These are phyloP conservation scores for Daldinia sp. DNA, from an alignment of 2,329 filamentous ascomycete genomes.

Conservation along the genomic window DNA sequence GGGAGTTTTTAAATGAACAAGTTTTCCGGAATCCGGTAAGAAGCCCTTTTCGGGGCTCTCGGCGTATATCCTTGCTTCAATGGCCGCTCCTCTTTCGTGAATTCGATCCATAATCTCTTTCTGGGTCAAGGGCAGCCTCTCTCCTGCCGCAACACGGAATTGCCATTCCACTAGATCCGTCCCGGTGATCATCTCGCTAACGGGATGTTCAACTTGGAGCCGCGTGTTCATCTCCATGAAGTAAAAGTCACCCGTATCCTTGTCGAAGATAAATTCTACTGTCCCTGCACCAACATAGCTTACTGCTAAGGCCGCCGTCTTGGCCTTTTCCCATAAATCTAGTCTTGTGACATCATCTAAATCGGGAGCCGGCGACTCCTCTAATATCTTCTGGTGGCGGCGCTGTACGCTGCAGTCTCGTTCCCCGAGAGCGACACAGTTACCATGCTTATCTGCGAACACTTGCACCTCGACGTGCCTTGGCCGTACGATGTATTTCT, in stretches of 20 bases:
- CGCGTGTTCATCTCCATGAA: slow-evolving; percentile 89
- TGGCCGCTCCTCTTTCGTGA: slow-evolving; percentile 81
- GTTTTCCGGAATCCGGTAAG: slow-evolving; percentile 89
- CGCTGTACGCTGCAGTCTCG: slow-evolving; percentile 89
- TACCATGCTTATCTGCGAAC: slow-evolving; percentile 84
- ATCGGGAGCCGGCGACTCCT: slow-evolving; percentile 85
- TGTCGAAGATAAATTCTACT: slow-evolving; percentile 91
- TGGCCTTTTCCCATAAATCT: slow-evolving; percentile 74
- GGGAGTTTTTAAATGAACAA: slow-evolving; percentile 86
- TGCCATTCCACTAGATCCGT: slow-evolving; percentile 94
- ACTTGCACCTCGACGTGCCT: slow-evolving; percentile 92
- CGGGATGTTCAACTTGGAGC: slow-evolving; percentile 95
- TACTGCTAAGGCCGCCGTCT: slow-evolving; percentile 77
- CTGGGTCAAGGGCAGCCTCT: slow-evolving; percentile 68
- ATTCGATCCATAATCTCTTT: slow-evolving; percentile 80
- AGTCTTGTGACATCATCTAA: slow-evolving; percentile 68
- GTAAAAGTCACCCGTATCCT: slow-evolving; percentile 82
- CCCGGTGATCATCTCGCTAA: slow-evolving; percentile 78
- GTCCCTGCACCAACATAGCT: slow-evolving; percentile 92
- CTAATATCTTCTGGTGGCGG: slow-evolving; percentile 89
- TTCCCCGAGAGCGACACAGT: slow-evolving; percentile 86
- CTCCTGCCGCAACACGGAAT: slow-evolving; percentile 77
- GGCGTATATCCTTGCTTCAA: slow-evolving; percentile 96
- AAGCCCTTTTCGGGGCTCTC: slow-evolving; percentile 94
- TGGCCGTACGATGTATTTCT: slow-evolving; percentile 82